Base-by-base conservation (phyloP, 1,139 yeast genomes). In the Suhomyces taliae region DNA sequence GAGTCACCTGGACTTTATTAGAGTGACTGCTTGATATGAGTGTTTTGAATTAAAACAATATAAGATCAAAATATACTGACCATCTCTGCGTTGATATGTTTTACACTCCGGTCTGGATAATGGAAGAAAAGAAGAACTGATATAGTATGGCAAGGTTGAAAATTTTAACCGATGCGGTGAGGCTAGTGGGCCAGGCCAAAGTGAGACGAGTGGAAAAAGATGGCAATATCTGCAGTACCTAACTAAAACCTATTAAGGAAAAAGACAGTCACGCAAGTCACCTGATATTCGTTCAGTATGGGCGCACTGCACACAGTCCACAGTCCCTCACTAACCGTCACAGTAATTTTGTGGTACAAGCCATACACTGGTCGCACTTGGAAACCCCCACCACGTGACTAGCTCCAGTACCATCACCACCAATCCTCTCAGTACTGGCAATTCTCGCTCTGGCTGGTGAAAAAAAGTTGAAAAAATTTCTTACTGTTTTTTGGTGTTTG, bases 31-130 rank as follows among this genome's bases (percentile, higher is more conserved):
- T 19, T 19, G 24, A 19, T 19, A 19, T 19, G 24, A 19, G 24
- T 19, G 24, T 19, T 19, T 19, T 19, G 4, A 19, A 19, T 19
- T 19, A 19, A 4, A 4, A 11, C 32, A 8, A 29, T 10, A 8
- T 29, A 11, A 29, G 37, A 14, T 31, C 33, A 27, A 24, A 12
- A 6, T 31, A 79, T 85, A 88, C 96, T 80, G 86, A 88, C 96
- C 97, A 90, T 90, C 97, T 86, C 96, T 90, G 96, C 82, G 95
- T 79, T 54, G 62, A 54, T 73, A 67, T 55, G 55, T 66, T 57
- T 61, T 70, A 81, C 95, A 90, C 97, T 90, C 97, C 97, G 97
- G 97, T 88, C 88, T 79, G 52, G 59, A 50, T 67, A 62, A 60
- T 54, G 46, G 46, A 49, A 48, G 43, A 44, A 48, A 43, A 19